Evolutionary conservation across 768 basidiomycete genomes (phyloP), one percentile per base, ranked within the genome.

Genomic region (Chalciporus chontae): DNA sequence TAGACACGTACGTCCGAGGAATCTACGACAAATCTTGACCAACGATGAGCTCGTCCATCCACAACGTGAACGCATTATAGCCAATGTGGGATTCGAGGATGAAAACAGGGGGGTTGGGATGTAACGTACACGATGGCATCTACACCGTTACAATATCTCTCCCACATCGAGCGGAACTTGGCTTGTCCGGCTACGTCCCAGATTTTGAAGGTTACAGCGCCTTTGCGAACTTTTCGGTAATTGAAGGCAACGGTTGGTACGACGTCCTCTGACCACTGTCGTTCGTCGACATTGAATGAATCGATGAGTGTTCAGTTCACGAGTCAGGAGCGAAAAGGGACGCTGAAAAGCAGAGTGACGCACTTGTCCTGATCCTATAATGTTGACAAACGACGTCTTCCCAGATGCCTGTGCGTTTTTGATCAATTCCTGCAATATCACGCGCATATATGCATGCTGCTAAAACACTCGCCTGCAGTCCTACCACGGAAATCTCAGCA

Each of bases 181-280:
- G 92, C 88, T 72, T 95, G 93, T 26, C 92, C 92, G 54, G 93
- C 93, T 34, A 96, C 89, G 67, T 96, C 94, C 94, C 94, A 96
- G 42, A 96, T 83, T 67, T 93, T 95, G 62, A 96, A 73, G 0
- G 89, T 91, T 1, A 95, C 84, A 52, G 92, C 94, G 11, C 91
- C 92, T 61, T 90, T 92, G 54, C 85, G 76, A 11, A 95, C 84
- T 66, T 90, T 91, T 17, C 90, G 78, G 60, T 93, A 84, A 59
- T 93, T 94, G 74, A 93, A 96, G 7, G 93, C 91, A 18, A 96
- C 88, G 1, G 94, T 96, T 0, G 94, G 94, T 0, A 93, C 93
- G n/a, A 94, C 91, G 47, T 95, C 94, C 73, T 94, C 91, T 51
- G 88, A 91, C 88, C 91, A 96, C 83, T 94, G 69, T 32, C 15